A percentile compares a stretch with the other conserved stretches of the same genome.
Conservation (phyloP, 805 yeast species). For the Jamesozyma spencerorum region DNA sequence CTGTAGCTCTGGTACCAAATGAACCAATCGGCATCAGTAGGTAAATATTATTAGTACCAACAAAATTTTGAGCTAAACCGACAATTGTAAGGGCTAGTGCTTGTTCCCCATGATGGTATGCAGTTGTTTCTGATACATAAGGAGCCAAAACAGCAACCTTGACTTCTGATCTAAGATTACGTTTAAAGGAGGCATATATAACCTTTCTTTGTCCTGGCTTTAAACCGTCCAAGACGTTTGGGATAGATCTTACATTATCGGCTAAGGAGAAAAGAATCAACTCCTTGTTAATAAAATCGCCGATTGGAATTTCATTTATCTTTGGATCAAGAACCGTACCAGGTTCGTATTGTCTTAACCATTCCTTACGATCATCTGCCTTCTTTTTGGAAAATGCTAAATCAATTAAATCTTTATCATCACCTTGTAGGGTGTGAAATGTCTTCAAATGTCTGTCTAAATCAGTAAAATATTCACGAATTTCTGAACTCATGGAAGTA, state of each 20-base stretch:
- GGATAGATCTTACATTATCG: conserved; percentile 90
- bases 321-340: conserved; percentile 87
- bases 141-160: conserved; percentile 90
- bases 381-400: conserved; percentile 89
- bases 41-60: conserved; percentile 86
- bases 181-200: conserved; percentile 72
- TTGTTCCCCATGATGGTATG: conserved; percentile 91
- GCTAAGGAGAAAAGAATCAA: conserved; percentile 93
- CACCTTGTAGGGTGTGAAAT: conserved; percentile 71
- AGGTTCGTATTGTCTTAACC: conserved; percentile 85
- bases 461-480: conserved; percentile 78
- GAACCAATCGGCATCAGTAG: conserved; percentile 84
- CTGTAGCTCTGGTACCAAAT: conserved; percentile 91
- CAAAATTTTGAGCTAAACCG: conserved; percentile 89
- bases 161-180: conserved; percentile 65
- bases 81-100: conserved; percentile 84
- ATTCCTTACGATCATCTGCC: conserved; percentile 95
- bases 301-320: conserved; percentile 68
- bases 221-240: conserved; percentile 87
- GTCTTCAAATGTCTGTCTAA: conserved; percentile 78
- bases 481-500: conserved; percentile 78
- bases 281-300: conserved; percentile 91
- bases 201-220: conserved; percentile 97
- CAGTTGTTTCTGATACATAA: conserved; percentile 78
- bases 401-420: conserved; percentile 72